phyloP scores from a whole-genome alignment of 371 early-diverging fungal species.

The Mucor saturninus region DNA sequence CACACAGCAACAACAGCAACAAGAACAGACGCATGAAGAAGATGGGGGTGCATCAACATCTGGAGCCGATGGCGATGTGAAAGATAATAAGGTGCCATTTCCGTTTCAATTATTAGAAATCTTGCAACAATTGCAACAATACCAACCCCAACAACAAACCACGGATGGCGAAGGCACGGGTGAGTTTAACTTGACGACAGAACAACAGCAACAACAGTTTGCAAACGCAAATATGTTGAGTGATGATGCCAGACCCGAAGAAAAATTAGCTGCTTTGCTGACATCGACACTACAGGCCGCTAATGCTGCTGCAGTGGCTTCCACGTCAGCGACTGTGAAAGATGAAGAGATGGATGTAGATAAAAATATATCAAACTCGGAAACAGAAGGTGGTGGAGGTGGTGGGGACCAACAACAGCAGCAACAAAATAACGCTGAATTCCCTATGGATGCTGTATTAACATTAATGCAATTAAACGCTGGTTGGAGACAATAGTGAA shows the following conservation, averaged over 20 bases:
- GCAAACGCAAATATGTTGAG: constrained; percentile 1
- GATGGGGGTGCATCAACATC: neutral
- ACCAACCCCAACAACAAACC: constrained; percentile 26
- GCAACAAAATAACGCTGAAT: constrained; percentile 42
- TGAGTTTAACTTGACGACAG: constrained; percentile 9
- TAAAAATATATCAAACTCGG: neutral
- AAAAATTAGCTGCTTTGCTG: constrained; percentile 31
- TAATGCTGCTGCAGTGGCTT: constrained; percentile 19
- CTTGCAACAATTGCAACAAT: constrained; percentile 36
- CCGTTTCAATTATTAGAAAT: constrained; percentile 33
- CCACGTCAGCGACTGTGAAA: neutral
- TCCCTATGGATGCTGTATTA: constrained; percentile 69
- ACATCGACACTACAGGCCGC: constrained; percentile 30
- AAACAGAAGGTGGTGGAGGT: neutral
- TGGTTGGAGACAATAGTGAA: constrained; percentile 58
- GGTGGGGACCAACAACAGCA: constrained; percentile 15
- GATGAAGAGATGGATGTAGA: constrained; percentile 2
- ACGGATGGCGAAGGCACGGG: constrained; percentile 1
- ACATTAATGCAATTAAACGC: constrained; percentile 69
- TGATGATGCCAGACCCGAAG: constrained; percentile 29
- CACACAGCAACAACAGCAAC: constrained; percentile 16
- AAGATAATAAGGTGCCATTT: constrained; percentile 15
- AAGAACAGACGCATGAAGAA: constrained; percentile 1
- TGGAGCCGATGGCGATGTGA: neutral
- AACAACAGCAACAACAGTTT: constrained; percentile 8